These are phyloP conservation scores for Ambispora gerdemannii DNA, from an alignment of 192 early-diverging fungal species.

Conservation along the genomic window DNA sequence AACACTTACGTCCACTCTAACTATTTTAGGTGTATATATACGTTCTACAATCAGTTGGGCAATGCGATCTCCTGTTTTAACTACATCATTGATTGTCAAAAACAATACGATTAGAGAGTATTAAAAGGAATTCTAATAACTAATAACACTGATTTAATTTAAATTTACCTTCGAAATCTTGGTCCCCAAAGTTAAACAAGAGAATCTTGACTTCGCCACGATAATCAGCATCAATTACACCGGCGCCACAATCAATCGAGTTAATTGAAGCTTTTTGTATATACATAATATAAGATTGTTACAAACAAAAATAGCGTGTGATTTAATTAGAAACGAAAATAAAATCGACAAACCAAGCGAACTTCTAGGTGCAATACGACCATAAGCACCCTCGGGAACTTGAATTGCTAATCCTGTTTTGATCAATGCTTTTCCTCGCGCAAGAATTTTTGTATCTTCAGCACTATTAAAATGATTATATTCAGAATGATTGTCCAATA, in stretches of 20 bases:
- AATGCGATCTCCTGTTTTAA: constrained; percentile 88
- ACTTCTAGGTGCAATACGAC: constrained; percentile 90
- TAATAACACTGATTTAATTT: neutral
- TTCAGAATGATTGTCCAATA: too few relatives aligned
- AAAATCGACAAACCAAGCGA: constrained; percentile 67
- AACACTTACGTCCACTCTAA: constrained; percentile 66
- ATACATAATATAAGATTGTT: neutral
- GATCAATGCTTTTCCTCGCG: constrained; percentile 74
- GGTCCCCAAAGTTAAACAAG: constrained; percentile 82
- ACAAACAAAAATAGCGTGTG: neutral
- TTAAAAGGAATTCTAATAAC: too few relatives aligned
- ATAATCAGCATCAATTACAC: constrained; percentile 91
- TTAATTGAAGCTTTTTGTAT: neutral
- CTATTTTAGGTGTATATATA: constrained; percentile 75
- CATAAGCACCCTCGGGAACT: constrained; percentile 86
- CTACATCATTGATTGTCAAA: constrained; percentile 47
- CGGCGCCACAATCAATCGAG: constrained; percentile 49
- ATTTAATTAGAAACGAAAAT: neutral
- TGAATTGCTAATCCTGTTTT: constrained; percentile 84
- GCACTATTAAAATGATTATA: too few relatives aligned
- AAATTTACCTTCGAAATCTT: constrained; percentile 38
- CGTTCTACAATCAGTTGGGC: constrained; percentile 93
- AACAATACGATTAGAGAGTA: too few relatives aligned
- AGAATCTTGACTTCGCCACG: constrained; percentile 80
- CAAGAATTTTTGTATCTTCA: constrained; percentile 63